Evolutionary conservation across 1,139 yeast genomes (phyloP), one percentile per base, ranked within the genome.

Genomic region (Magnusiomyces fungicola): DNA sequence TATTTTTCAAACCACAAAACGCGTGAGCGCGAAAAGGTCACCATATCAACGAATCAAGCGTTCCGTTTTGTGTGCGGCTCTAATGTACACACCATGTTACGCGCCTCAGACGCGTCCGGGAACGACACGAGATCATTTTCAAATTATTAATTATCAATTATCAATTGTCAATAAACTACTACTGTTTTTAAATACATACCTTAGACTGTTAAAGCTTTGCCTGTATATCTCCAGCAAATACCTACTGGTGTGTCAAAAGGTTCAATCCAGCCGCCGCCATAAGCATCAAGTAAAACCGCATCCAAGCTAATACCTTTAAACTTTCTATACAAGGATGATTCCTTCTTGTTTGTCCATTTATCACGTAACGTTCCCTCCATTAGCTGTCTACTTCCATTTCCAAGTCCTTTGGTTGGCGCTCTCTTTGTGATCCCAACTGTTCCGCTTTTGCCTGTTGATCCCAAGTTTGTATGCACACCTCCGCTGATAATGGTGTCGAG

Each of bases 251-350:
- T 44, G 4, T 19, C 23, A 24, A 43, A 40, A 10, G 40, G 40
- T 14, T 44, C 47, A 24, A 40, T 39, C 47, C 47, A 48, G 3
- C 50, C 50, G 2, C 50, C 50, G 21, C 51, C 51, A 32, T 41
- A 45, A 2, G 46, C 43, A 24, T 49, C 51, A 19, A 45, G 29
- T 6, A 49, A 29, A 7, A 45, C 45, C 16, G 33, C 29, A 12
- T 44, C 36, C 25, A 49, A 18, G 14, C 29, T 30, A 23, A 49
- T 16, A 4, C 51, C 51, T 33, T 41, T 49, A 21, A 25, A 45
- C 40, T 45, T 45, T 23, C 22, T 23, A 47, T 47, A 49, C 18
- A 41, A 22, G 10, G 36, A 16, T 2, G 34, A 3, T 19, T 29
- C 16, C 4, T 27, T 41, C 29, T 41, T 41, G 14, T 27, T 27